These are phyloP conservation scores for Aethionema arabicum DNA, from an alignment of 345 rosid species.

Conservation along the genomic window DNA sequence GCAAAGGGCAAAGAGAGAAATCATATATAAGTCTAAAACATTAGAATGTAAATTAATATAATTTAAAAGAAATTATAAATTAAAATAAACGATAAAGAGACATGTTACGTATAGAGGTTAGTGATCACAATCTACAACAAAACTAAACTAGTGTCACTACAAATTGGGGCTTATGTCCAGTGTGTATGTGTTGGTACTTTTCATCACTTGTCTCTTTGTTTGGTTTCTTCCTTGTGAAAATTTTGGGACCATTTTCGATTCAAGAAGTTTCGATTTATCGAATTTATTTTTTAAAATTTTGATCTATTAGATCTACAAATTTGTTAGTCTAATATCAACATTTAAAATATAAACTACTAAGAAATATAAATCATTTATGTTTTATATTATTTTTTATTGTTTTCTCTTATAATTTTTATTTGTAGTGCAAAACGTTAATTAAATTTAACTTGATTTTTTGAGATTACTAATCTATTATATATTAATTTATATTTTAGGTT, in stretches of 20 bases:
- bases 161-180: conserved; percentile 32
- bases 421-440: too few relatives aligned
- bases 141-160: conserved; percentile 21
- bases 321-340: too few relatives aligned
- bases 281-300: conserved; percentile 27
- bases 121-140: conserved; percentile 33
- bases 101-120: conserved; percentile 36
- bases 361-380: too few relatives aligned
- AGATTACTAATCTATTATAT: too few relatives aligned
- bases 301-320: conserved; percentile 24
- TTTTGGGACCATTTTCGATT: conserved; percentile 40
- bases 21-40: neutral
- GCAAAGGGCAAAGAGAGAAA: conserved; percentile 19
- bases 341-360: too few relatives aligned
- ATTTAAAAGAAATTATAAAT: conserved; percentile 25
- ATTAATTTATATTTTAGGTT: too few relatives aligned
- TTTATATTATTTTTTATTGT: too few relatives aligned
- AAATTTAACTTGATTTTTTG: too few relatives aligned
- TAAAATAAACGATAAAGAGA: conserved; percentile 37
- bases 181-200: conserved; percentile 33
- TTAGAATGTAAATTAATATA: conserved; percentile 27
- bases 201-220: conserved; percentile 34
- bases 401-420: too few relatives aligned
- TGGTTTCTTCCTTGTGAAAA: conserved; percentile 25
- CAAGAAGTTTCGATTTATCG: too few relatives aligned